These are phyloP conservation scores for Helianthus tuberosus DNA, from an alignment of 129 eudicot species.

Conservation along the genomic window DNA sequence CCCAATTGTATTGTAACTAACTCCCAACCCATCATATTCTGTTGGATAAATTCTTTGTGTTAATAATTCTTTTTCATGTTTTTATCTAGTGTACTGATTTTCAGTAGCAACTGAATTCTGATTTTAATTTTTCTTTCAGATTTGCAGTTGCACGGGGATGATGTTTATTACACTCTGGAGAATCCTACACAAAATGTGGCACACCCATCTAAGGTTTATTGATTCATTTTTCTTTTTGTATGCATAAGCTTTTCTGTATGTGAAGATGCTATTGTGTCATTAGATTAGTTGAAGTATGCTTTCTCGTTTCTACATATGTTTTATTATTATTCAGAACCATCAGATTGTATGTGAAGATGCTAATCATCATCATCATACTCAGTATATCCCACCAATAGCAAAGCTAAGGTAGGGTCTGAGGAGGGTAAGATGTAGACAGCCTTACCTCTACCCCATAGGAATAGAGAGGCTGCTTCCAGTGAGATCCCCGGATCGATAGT, in stretches of 20 bases:
- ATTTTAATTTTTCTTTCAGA: slow-evolving; percentile 44
- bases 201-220: slow-evolving; percentile 60
- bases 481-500: no score
- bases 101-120: background rate
- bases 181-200: slow-evolving; percentile 54
- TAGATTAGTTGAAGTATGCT: background rate
- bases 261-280: background rate
- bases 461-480: no score
- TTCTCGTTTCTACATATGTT: background rate
- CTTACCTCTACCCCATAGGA: no score
- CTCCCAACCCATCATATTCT: no score
- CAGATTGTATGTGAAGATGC: background rate
- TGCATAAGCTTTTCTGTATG: background rate
- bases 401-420: no score
- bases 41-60: background rate
- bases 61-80: background rate
- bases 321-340: no score
- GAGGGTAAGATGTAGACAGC: no score
- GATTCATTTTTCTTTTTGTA: background rate
- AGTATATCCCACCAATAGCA: no score
- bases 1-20: slow-evolving; percentile 42
- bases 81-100: background rate
- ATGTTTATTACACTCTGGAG: slow-evolving; percentile 84
- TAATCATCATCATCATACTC: no score
- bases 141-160: slow-evolving; percentile 97